Evolutionary conservation across 2,329 filamentous ascomycete species (phyloP).

Genomic region (Fusarium sarcochroum): DNA sequence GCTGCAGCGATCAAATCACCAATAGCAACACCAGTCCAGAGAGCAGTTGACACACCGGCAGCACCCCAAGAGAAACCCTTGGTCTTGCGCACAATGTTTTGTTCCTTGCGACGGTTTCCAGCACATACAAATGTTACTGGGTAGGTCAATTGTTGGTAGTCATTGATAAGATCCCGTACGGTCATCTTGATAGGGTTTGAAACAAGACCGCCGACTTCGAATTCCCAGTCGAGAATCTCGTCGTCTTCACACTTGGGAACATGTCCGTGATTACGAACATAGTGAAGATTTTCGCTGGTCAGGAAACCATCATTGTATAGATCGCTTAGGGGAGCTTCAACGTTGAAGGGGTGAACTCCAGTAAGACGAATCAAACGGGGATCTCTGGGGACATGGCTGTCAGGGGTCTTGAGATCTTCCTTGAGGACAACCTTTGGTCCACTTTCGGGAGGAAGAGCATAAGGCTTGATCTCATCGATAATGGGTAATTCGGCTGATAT

Average conservation of each 20-base stretch:
- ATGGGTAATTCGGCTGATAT: slow-evolving; percentile 35
- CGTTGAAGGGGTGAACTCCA: slow-evolving; percentile 91
- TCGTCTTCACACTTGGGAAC: slow-evolving; percentile 82
- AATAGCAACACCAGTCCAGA: slow-evolving; percentile 88
- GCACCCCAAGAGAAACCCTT: slow-evolving; percentile 97
- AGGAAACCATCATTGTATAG: slow-evolving; percentile 87
- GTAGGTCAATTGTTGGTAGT: slow-evolving; percentile 86
- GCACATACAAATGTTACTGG: slow-evolving; percentile 93
- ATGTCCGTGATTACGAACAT: slow-evolving; percentile 89
- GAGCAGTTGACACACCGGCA: slow-evolving; percentile 86
- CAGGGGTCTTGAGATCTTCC: slow-evolving; percentile 87
- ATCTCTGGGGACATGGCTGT: slow-evolving; percentile 84
- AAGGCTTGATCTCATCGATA: slow-evolving; percentile 48
- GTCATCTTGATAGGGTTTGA: slow-evolving; percentile 80
- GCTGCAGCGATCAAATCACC: slow-evolving; percentile 78
- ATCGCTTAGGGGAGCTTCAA: slow-evolving; percentile 84
- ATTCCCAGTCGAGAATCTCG: slow-evolving; percentile 83
- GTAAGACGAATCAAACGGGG: slow-evolving; percentile 87
- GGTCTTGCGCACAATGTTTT: slow-evolving; percentile 90
- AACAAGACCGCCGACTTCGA: slow-evolving; percentile 87
- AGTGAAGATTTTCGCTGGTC: slow-evolving; percentile 89
- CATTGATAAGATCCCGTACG: slow-evolving; percentile 77
- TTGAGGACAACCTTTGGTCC: slow-evolving; percentile 74
- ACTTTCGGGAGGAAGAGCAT: slow-evolving; percentile 78
- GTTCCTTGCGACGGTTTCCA: slow-evolving; percentile 92